A percentile compares a stretch with the other conserved stretches of the same genome.
Evolutionary conservation across 257 asterid species (phyloP).

Genomic region (Solanum tarijense): DNA sequence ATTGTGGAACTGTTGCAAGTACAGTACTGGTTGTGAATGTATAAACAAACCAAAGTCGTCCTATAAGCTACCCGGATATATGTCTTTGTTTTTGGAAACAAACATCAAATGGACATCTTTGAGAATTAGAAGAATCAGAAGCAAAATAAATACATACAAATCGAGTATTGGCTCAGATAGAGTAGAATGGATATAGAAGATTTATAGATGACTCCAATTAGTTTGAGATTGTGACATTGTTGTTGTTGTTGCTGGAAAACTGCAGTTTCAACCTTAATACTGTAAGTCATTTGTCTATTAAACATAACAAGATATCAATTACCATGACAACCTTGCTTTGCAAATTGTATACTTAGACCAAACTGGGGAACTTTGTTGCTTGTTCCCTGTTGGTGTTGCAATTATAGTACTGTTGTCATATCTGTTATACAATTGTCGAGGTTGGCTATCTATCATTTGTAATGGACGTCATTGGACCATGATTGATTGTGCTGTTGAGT

Average conservation of each 20-base stretch:
- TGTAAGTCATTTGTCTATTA: neutral
- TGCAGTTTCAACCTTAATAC: neutral
- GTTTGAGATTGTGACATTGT: neutral
- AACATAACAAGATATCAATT: neutral
- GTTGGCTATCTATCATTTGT: neutral
- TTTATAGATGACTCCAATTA: neutral
- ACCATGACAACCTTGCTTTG: neutral
- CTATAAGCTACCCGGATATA: neutral
- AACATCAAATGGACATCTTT: neutral
- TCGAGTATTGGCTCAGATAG: neutral
- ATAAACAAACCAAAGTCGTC: neutral
- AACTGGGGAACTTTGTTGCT: neutral
- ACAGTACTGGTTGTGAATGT: neutral
- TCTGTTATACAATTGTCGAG: neutral
- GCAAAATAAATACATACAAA: neutral
- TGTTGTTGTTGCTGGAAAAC: neutral
- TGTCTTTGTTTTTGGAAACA: neutral
- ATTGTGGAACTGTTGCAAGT: neutral
- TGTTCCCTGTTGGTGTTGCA: neutral
- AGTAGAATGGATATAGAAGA: neutral
- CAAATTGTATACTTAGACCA: neutral
- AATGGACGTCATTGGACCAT: neutral
- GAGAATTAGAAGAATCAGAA: neutral
- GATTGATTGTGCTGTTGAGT: neutral
- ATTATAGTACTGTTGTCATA: neutral